Conservation (phyloP, 805 yeast species). For the Saturnispora halmiae region DNA sequence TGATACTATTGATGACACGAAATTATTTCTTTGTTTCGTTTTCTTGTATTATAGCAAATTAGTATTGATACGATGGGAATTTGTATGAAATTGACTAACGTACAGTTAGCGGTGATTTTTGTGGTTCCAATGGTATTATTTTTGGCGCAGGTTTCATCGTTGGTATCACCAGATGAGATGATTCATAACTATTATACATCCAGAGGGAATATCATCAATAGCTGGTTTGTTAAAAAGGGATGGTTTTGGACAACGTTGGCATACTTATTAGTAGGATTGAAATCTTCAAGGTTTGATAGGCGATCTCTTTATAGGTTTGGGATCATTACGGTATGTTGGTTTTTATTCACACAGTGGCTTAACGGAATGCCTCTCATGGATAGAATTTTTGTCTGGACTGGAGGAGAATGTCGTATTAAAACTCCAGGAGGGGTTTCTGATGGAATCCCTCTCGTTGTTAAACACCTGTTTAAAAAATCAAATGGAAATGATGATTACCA, state of each 20-base stretch:
- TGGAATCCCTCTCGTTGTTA: neutral
- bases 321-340: constrained; percentile 72
- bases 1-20: too few relatives aligned
- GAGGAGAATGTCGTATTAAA: constrained; percentile 58
- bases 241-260: constrained; percentile 81
- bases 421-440: too few relatives aligned
- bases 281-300: constrained; percentile 11
- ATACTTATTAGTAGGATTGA: constrained; percentile 20
- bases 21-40: too few relatives aligned
- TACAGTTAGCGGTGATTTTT: constrained; percentile 1
- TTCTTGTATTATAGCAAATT: too few relatives aligned
- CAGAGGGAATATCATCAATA: constrained; percentile 64
- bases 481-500: constrained; percentile 6
- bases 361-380: constrained; percentile 88
- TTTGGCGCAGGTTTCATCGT: constrained; percentile 43
- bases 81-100: neutral
- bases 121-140: constrained; percentile 36
- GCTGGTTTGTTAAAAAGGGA: constrained; percentile 73
- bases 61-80: neutral
- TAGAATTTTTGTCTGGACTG: constrained; percentile 64
- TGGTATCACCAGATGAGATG: constrained; percentile 36
- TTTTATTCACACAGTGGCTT: constrained; percentile 77
- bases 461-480: constrained; percentile 1
- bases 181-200: constrained; percentile 44
- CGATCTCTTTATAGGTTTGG: constrained; percentile 34